Conservation (phyloP, 2,329 filamentous ascomycete genomes). For the Mycosphaerelloides madeirae region DNA sequence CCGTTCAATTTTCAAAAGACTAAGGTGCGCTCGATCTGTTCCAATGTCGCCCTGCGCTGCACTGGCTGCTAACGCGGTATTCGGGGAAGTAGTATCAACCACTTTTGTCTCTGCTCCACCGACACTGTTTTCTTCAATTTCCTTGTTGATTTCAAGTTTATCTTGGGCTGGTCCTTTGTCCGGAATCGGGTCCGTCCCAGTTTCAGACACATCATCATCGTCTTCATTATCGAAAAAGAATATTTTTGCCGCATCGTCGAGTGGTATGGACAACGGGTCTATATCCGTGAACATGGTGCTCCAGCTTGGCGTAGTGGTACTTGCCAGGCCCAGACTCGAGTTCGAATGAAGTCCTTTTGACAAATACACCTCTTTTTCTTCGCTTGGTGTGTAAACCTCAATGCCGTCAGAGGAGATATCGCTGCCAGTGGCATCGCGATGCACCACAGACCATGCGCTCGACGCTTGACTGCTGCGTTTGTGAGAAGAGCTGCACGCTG, state of each 20-base stretch:
- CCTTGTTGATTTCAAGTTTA: background rate
- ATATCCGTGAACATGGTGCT: background rate
- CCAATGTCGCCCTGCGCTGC: too few species aligned
- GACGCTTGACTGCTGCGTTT: slow-evolving; percentile 1
- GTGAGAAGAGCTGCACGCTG: background rate
- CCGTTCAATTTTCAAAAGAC: too few species aligned
- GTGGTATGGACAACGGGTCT: slow-evolving; percentile 1
- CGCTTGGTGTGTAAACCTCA: background rate
- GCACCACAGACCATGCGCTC: slow-evolving; percentile 1
- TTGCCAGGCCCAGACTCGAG: background rate
- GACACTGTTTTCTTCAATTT: background rate
- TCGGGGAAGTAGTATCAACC: background rate
- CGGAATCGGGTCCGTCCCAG: background rate
- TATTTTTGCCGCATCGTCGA: slow-evolving; percentile 1
- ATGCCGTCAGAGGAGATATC: background rate
- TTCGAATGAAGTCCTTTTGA: background rate
- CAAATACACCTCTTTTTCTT: background rate
- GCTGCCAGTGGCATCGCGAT: background rate
- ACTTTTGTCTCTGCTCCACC: background rate
- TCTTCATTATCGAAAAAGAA: background rate
- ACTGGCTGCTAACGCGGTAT: background rate
- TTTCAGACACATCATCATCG: background rate
- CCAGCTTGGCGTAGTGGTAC: background rate
- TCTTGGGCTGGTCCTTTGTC: background rate
- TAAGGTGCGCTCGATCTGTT: too few species aligned